These are phyloP conservation scores for Hanseniaspora taiwanica DNA, from an alignment of 805 yeast genomes.

Conservation along the genomic window DNA sequence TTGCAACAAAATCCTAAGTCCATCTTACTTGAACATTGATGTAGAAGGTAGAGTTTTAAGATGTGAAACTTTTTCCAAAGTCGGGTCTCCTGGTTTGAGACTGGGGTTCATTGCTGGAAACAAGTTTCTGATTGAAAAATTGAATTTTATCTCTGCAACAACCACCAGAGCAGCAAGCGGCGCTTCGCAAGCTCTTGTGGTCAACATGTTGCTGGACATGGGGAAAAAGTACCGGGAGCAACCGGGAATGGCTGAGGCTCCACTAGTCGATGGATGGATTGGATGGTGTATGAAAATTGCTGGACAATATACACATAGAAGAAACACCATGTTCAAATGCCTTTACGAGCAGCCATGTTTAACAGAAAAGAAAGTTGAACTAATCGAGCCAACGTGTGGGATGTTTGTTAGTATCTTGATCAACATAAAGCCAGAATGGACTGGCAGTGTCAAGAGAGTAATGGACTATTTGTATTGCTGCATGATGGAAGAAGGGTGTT, in stretches of 20 bases:
- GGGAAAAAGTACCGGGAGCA: slow-evolving; percentile 12
- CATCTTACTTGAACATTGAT: slow-evolving; percentile 41
- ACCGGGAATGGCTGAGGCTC: slow-evolving; percentile 7
- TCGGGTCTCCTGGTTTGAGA: slow-evolving; percentile 56
- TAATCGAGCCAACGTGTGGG: slow-evolving; percentile 46
- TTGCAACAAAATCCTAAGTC: slow-evolving; percentile 29
- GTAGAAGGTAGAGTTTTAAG: slow-evolving; percentile 48
- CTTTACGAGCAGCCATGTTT: slow-evolving; percentile 28
- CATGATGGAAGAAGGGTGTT: slow-evolving; percentile 36
- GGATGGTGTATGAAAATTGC: slow-evolving; percentile 37
- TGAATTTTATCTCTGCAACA: slow-evolving; percentile 30
- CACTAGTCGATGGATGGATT: slow-evolving; percentile 31
- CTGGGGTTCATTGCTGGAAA: slow-evolving; percentile 47
- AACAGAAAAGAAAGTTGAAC: slow-evolving; percentile 27
- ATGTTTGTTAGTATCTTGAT: slow-evolving; percentile 42
- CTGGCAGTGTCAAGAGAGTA: slow-evolving; percentile 18
- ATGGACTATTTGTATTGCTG: slow-evolving; percentile 32
- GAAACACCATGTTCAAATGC: slow-evolving; percentile 26
- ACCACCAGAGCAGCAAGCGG: slow-evolving; percentile 47
- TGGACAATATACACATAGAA: slow-evolving; percentile 30
- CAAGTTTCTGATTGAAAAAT: slow-evolving; percentile 29
- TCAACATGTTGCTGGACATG: slow-evolving; percentile 34
- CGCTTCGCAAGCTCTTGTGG: slow-evolving; percentile 40
- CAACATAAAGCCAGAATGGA: slow-evolving; percentile 16
- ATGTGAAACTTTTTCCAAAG: slow-evolving; percentile 50